phyloP scores from a whole-genome alignment of 305 asterid genomes.

The Salvia sclarea region DNA sequence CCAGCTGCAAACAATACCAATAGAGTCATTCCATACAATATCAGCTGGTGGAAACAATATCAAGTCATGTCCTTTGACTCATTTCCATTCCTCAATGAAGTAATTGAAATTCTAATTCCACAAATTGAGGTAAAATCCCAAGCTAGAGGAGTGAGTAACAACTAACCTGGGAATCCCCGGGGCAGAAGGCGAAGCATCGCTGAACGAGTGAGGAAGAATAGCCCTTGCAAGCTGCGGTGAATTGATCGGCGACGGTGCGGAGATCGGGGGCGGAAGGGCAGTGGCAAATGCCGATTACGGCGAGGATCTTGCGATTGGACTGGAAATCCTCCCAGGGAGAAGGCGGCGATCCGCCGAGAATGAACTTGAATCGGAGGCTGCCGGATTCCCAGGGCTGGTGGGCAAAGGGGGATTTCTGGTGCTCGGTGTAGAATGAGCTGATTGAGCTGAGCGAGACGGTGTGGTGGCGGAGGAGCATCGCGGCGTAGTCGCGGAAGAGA shows the following conservation, averaged over 20 bases:
- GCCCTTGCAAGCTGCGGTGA: conserved; percentile 58
- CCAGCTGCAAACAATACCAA: too few species aligned
- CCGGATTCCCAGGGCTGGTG: conserved; percentile 95
- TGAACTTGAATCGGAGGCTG: conserved; percentile 78
- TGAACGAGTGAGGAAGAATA: conserved; percentile 83
- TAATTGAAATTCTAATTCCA: background rate
- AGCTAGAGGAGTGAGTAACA: background rate
- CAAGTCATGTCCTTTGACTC: too few species aligned
- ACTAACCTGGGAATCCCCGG: conserved; percentile 85
- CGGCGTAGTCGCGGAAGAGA: conserved; percentile 78
- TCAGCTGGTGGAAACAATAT: too few species aligned
- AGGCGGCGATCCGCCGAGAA: conserved; percentile 88
- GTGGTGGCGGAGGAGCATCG: conserved; percentile 81
- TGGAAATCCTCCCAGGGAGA: conserved; percentile 98
- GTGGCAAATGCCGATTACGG: conserved; percentile 83
- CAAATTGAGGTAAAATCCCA: background rate
- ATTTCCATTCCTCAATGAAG: too few species aligned
- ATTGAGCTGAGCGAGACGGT: conserved; percentile 80
- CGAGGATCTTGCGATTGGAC: conserved; percentile 81
- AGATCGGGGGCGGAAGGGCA: conserved; percentile 94
- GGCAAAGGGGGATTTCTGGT: conserved; percentile 89
- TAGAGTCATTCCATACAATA: too few species aligned
- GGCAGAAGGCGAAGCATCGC: conserved; percentile 91
- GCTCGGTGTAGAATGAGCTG: conserved; percentile 95
- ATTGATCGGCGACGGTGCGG: conserved; percentile 54